Evolutionary conservation across 371 early-diverging fungal species (phyloP).

Genomic region (Polyrhizophydium stewartii): DNA sequence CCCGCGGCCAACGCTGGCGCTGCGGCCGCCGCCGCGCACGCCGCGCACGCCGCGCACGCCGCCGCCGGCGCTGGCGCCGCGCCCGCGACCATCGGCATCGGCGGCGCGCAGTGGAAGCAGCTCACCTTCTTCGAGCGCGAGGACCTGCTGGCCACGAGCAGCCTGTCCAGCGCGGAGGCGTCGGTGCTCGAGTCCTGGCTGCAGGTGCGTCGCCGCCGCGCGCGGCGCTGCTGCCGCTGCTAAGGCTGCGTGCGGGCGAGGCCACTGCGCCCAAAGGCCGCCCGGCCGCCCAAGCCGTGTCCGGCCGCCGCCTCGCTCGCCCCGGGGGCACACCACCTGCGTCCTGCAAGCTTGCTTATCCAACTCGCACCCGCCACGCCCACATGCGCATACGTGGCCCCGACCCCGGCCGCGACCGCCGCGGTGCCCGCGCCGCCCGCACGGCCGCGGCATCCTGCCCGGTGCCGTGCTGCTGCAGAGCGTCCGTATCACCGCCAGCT

Average conservation of each 20-base stretch:
- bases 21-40: too few relatives aligned
- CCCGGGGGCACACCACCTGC: not conserved
- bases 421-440: too few relatives aligned
- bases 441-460: too few relatives aligned
- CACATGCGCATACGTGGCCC: too few relatives aligned
- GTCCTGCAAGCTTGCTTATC: not conserved
- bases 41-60: too few relatives aligned
- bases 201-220: not conserved
- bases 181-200: slow-evolving; percentile 1
- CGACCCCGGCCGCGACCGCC: too few relatives aligned
- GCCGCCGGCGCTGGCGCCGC: too few relatives aligned
- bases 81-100: not conserved
- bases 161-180: not conserved
- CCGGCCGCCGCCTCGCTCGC: slow-evolving; percentile 1
- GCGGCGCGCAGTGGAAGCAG: slow-evolving; percentile 55
- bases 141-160: slow-evolving; percentile 50
- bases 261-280: too few relatives aligned
- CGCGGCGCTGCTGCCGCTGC: not conserved
- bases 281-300: slow-evolving; percentile 14
- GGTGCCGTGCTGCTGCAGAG: slow-evolving; percentile 5
- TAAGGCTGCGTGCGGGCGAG: too few relatives aligned
- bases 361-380: too few relatives aligned
- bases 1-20: too few relatives aligned
- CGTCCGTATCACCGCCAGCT: slow-evolving; percentile 23
- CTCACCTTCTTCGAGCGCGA: slow-evolving; percentile 81